Base-by-base conservation (phyloP, 1,284 basidiomycete genomes). In the Sanghuangporus sanghuang region DNA sequence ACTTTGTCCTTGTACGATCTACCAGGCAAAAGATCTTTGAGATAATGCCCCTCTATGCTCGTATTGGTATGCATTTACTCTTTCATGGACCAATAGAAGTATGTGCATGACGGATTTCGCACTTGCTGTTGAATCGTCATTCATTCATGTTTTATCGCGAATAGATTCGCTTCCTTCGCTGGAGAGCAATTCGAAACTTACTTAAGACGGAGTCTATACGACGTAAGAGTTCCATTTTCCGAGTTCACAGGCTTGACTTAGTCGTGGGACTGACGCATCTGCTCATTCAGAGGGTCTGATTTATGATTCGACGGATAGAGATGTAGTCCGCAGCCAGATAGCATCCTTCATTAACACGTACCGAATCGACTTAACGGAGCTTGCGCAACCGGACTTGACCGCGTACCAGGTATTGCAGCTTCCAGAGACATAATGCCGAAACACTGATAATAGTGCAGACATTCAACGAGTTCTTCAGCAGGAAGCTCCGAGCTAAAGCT, bases 391-490 rank as follows among this genome's bases (percentile, higher is more conserved):
- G 16, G 78, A 81, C 62, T 68, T 79, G 6, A 69, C 67, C 21
- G 69, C 76, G 62, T 81, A 81, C 67, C 67, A 65, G 63, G 69
- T 69, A 32, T 32, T 32, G 54, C 21, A 63, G 18, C 12, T 32
- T 32, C 3, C 27, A 32, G 5, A 32, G 27, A 32, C 27, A 32
- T 32, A 32, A 32, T 32, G 27, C 27, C 27, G 5, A 32, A 5
- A 32, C 5, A 32, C 5, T 32, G 27, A 32, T 32, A 32, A 32
- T 32, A 32, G 3, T 27, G n/a, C 72, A 78, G 75, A 83, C 79
- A 0, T 84, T 86, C 73, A 86, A 85, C 72, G 72, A 79, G 16
- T 85, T 86, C 72, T 85, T 85, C 74, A 78, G 78, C 40, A 79
- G 83, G 21, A 71, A 76, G 52, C 73, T 86, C 11, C 74, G 74